These are phyloP conservation scores for Mycena kentingensis DNA, from an alignment of 768 basidiomycete species.

Conservation along the genomic window DNA sequence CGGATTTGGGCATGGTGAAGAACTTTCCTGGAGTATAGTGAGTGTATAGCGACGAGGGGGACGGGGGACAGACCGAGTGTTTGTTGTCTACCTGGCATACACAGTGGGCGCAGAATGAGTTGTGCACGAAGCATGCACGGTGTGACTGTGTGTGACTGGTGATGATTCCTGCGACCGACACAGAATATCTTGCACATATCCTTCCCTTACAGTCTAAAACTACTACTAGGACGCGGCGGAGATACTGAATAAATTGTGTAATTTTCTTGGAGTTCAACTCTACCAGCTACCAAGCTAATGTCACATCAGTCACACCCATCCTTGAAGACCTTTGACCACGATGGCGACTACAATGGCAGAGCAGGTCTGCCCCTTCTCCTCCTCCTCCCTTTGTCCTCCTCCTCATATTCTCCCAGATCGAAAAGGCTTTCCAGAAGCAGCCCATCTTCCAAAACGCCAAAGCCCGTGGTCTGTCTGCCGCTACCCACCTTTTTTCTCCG, in stretches of 20 bases:
- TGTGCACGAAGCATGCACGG: conserved; percentile 48
- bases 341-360: conserved; percentile 26
- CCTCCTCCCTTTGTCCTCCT: neutral
- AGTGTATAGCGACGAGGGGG: neutral
- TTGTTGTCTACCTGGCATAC: conserved; percentile 74
- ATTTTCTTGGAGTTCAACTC: too few species aligned
- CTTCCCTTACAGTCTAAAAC: too few species aligned
- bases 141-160: too few species aligned
- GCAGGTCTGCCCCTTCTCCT: conserved; percentile 26
- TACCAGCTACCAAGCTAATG: neutral
- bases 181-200: too few species aligned
- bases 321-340: conserved; percentile 6
- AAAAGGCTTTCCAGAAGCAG: conserved; percentile 98
- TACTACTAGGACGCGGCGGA: too few species aligned
- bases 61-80: conserved; percentile 55
- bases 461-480: conserved; percentile 71
- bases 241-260: too few species aligned
- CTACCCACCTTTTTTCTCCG: conserved; percentile 10
- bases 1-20: conserved; percentile 69
- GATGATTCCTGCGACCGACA: too few species aligned
- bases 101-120: conserved; percentile 16
- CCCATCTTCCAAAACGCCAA: conserved; percentile 98
- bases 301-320: neutral
- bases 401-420: conserved; percentile 58
- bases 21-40: conserved; percentile 58